phyloP scores from a whole-genome alignment of 1,284 basidiomycete species.

The Malassezia obtusa region DNA sequence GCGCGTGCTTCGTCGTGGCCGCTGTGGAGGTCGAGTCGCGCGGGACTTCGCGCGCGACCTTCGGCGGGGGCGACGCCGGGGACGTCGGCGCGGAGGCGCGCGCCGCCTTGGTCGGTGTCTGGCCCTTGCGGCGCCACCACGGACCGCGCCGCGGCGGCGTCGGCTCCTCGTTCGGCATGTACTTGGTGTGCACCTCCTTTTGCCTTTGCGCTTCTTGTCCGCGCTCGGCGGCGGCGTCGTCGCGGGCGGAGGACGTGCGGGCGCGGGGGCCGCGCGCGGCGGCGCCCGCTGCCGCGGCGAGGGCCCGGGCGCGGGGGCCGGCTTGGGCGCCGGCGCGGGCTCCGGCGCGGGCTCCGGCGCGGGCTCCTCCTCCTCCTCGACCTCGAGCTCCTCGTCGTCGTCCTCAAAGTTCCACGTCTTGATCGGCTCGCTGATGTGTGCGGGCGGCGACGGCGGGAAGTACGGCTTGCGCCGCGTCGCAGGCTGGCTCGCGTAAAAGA shows the following conservation, averaged over 20 bases:
- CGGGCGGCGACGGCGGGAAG: neutral
- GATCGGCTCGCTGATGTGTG: neutral
- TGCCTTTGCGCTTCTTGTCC: neutral
- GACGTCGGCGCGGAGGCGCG: neutral
- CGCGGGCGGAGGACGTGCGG: neutral
- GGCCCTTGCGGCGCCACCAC: conserved; percentile 3
- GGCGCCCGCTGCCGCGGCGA: neutral
- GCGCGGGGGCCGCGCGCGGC: neutral
- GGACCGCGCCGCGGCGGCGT: neutral
- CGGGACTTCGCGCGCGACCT: neutral
- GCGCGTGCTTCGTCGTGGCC: conserved; percentile 11
- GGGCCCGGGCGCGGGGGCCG: neutral
- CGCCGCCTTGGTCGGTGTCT: neutral
- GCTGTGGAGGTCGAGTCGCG: conserved; percentile 6
- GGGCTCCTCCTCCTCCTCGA: neutral
- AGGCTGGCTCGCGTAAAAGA: conserved; percentile 12
- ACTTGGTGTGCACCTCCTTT: conserved; percentile 3
- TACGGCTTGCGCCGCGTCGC: neutral
- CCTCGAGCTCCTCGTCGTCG: conserved; percentile 7
- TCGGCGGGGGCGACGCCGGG: neutral
- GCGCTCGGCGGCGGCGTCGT: neutral
- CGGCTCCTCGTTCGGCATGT: neutral
- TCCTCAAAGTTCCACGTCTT: conserved; percentile 17
- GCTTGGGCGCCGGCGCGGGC: neutral
- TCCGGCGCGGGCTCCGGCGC: neutral